A percentile compares a stretch with the other conserved stretches of the same genome.
Evolutionary conservation across 116 monocot genomes (phyloP).

Genomic region (Posidonia oceanica): DNA sequence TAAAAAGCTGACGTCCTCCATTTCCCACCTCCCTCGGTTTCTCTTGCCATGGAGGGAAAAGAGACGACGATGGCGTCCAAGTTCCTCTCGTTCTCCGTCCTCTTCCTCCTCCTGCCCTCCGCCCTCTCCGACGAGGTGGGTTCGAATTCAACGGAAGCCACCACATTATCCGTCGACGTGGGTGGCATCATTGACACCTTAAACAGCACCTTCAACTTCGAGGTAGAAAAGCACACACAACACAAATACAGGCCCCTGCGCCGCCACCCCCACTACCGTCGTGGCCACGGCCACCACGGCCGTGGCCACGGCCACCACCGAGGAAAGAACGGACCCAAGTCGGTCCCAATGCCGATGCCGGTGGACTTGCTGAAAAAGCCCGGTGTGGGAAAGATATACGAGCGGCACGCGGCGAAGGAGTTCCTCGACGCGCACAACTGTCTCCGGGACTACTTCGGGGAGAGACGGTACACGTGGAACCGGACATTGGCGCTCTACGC

Average conservation of each 20-base stretch:
- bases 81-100: not conserved
- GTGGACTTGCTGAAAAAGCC: not conserved
- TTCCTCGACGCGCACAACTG: conserved; percentile 43
- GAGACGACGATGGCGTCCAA: not conserved
- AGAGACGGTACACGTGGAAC: conserved; percentile 32
- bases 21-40: not conserved
- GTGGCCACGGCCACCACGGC: not conserved
- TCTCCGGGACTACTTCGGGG: conserved; percentile 11
- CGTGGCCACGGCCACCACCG: not conserved
- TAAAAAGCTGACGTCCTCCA: too few species aligned
- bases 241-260: too few species aligned
- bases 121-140: not conserved
- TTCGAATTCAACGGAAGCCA: too few species aligned
- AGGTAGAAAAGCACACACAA: too few species aligned
- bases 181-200: too few species aligned
- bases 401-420: conserved; percentile 9
- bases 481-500: conserved; percentile 28
- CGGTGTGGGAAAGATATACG: not conserved
- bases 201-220: too few species aligned
- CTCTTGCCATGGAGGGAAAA: not conserved
- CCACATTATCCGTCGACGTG: too few species aligned
- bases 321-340: too few species aligned
- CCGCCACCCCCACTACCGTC: not conserved
- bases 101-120: not conserved
- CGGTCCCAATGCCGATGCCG: conserved; percentile 5